A percentile compares a stretch with the other conserved stretches of the same genome.
Conservation (phyloP, 1,284 basidiomycete species). For the Malassezia sympodialis region DNA sequence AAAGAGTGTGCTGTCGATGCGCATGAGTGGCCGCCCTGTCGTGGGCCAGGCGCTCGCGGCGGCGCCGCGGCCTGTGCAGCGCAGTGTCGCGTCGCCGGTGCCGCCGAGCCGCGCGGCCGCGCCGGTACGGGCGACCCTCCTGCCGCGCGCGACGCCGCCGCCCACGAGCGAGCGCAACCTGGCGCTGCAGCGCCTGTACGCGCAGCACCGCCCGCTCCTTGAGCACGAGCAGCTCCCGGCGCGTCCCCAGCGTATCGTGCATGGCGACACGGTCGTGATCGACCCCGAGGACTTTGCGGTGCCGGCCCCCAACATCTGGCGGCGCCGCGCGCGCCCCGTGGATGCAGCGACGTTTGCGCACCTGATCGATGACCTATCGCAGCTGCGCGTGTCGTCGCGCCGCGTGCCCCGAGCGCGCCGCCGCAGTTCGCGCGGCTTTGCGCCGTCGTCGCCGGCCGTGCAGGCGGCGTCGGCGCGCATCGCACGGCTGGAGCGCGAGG, state of each 20-base stretch:
- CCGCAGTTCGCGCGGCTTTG: not conserved
- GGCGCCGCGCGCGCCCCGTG: conserved; percentile 10
- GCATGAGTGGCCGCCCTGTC: conserved; percentile 1
- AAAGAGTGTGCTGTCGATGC: conserved; percentile 4
- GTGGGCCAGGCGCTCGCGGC: not conserved
- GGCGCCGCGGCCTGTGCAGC: not conserved
- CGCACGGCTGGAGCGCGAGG: conserved; percentile 11
- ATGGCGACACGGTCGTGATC: not conserved
- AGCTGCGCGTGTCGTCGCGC: conserved; percentile 5
- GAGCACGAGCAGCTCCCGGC: conserved; percentile 16
- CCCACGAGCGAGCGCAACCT: conserved; percentile 15
- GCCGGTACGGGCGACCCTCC: not conserved
- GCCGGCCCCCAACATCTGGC: conserved; percentile 8
- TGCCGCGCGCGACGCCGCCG: conserved; percentile 12
- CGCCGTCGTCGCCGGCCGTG: conserved; percentile 11
- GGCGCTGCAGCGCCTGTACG: conserved; percentile 13
- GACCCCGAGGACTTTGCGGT: not conserved
- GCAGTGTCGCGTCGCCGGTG: not conserved
- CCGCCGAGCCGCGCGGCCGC: not conserved
- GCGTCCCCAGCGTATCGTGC: conserved; percentile 7
- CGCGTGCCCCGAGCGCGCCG: not conserved
- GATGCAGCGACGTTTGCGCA: conserved; percentile 8
- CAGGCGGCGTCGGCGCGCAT: conserved; percentile 6
- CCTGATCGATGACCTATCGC: conserved; percentile 9
- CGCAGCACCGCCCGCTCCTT: conserved; percentile 16